Evolutionary conservation across 2,329 filamentous ascomycete species (phyloP).

Genomic region (Fonsecaea erecta): DNA sequence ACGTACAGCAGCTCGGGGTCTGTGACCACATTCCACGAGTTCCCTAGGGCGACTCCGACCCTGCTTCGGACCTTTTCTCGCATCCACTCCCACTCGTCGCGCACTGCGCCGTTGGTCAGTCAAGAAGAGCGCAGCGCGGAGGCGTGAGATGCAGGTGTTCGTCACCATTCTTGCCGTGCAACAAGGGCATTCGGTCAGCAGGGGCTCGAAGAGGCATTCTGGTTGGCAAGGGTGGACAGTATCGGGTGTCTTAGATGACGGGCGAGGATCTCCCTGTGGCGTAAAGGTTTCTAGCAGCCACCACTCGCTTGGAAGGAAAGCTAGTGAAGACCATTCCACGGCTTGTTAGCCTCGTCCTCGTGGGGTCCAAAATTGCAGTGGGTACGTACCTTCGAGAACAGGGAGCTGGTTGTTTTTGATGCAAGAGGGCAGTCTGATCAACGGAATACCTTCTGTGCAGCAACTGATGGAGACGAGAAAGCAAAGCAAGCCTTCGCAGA

Average conservation of each 20-base stretch:
- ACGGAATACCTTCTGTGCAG: not conserved
- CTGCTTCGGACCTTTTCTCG: too few relatives aligned
- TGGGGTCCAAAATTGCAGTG: not conserved
- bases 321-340: not conserved
- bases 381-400: not conserved
- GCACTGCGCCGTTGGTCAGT: conserved; percentile 46
- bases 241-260: too few relatives aligned
- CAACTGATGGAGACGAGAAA: not conserved
- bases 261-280: too few relatives aligned
- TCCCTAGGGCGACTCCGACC: conserved; percentile 54
- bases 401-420: too few relatives aligned
- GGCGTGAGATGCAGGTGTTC: not conserved
- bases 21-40: conserved; percentile 57
- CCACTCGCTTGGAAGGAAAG: not conserved
- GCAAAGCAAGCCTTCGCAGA: not conserved
- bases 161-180: conserved; percentile 29
- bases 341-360: not conserved
- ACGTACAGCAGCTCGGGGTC: conserved; percentile 53
- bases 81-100: conserved; percentile 58
- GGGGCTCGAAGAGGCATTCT: conserved; percentile 16
- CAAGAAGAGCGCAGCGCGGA: not conserved
- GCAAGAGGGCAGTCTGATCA: too few relatives aligned
- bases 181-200: conserved; percentile 29
- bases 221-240: too few relatives aligned
- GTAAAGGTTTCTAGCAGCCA: not conserved